Evolutionary conservation across 306 rosid species (phyloP).

Genomic region (Prunus mongolica): DNA sequence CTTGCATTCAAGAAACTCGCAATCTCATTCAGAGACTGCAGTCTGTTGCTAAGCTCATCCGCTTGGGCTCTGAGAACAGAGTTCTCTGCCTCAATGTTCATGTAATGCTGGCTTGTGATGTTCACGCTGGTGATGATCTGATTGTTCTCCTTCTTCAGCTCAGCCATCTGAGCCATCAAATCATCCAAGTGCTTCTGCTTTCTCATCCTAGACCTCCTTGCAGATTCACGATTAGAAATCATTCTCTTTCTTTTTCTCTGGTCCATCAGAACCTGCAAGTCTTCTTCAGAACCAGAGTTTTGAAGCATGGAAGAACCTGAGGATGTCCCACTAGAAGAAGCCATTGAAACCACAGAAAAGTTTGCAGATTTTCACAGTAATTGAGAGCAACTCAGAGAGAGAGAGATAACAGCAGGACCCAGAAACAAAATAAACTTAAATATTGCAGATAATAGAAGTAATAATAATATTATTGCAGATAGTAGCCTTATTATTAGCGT

Average conservation of each 20-base stretch:
- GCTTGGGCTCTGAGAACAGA: slow-evolving; percentile 76
- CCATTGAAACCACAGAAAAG: slow-evolving; percentile 40
- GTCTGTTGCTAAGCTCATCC: slow-evolving; percentile 53
- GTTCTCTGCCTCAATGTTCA: slow-evolving; percentile 67
- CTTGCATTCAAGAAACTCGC: slow-evolving; percentile 31
- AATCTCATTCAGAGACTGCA: slow-evolving; percentile 70
- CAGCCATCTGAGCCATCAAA: slow-evolving; percentile 53
- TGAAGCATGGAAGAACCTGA: slow-evolving; percentile 57
- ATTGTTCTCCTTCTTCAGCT: slow-evolving; percentile 67
- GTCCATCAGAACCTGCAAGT: slow-evolving; percentile 54
- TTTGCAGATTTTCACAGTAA: neutral
- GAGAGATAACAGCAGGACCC: slow-evolving; percentile 42
- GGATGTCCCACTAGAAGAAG: slow-evolving; percentile 77
- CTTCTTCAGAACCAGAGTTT: slow-evolving; percentile 75
- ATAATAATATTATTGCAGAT: neutral
- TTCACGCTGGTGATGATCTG: slow-evolving; percentile 53
- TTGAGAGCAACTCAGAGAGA: neutral
- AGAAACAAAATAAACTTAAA: slow-evolving; percentile 24
- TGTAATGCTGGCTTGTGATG: slow-evolving; percentile 56
- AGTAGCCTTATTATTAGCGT: neutral
- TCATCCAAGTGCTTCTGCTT: slow-evolving; percentile 93
- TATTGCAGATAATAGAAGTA: slow-evolving; percentile 16
- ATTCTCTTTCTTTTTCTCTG: slow-evolving; percentile 90
- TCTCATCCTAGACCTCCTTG: slow-evolving; percentile 83
- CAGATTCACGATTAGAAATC: slow-evolving; percentile 93